A percentile compares a stretch with the other conserved stretches of the same genome.
Conservation (phyloP, 1,139 yeast genomes). For the Maudiozyma humilis region DNA sequence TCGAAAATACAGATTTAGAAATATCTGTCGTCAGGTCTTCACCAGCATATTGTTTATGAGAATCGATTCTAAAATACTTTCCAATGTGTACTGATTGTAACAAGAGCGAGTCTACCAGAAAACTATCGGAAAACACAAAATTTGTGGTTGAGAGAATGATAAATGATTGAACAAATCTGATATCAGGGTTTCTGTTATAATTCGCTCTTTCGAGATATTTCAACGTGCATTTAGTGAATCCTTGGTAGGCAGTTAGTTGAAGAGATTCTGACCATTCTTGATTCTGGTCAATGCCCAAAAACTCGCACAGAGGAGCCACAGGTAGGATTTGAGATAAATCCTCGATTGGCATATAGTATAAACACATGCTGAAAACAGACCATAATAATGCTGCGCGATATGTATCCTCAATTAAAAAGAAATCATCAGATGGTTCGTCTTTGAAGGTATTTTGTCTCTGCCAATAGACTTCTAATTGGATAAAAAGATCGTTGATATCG, state of each 20-base stretch:
- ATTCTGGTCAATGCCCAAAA: conserved; percentile 8
- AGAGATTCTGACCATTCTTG: conserved; percentile 14
- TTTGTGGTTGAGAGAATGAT: conserved; percentile 24
- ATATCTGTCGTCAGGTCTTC: conserved; percentile 21
- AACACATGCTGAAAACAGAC: conserved; percentile 24
- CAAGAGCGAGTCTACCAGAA: conserved; percentile 17
- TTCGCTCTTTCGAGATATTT: conserved; percentile 15
- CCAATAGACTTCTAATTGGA: conserved; percentile 24
- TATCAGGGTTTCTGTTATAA: conserved; percentile 21
- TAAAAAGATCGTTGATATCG: conserved; percentile 27
- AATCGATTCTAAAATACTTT: conserved; percentile 19
- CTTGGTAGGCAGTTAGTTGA: conserved; percentile 10
- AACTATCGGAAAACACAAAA: conserved; percentile 12
- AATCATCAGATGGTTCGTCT: background rate
- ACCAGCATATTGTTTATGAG: conserved; percentile 15
- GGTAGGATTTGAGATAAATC: conserved; percentile 12
- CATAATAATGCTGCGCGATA: conserved; percentile 25
- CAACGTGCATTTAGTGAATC: conserved; percentile 16
- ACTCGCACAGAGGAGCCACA: conserved; percentile 8
- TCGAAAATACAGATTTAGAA: conserved; percentile 21
- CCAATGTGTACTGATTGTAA: conserved; percentile 21
- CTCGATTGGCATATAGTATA: conserved; percentile 24
- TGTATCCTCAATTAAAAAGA: conserved; percentile 18
- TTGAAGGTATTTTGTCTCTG: conserved; percentile 11
- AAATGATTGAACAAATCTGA: conserved; percentile 23